phyloP scores from a whole-genome alignment of 257 asterid species.

The Cruciata laevipes region DNA sequence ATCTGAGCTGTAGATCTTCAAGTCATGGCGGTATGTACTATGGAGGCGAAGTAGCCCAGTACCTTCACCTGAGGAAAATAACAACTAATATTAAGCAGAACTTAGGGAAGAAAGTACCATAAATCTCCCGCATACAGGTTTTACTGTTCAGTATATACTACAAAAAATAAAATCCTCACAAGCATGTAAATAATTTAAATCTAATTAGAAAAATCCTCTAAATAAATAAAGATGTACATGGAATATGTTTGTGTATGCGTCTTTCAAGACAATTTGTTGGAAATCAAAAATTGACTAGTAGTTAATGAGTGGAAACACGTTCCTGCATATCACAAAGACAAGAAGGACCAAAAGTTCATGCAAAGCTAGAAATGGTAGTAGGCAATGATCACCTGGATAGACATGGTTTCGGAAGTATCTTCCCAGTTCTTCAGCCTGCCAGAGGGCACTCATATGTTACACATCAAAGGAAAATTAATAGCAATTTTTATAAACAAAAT shows the following conservation, averaged over 20 bases:
- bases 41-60: slow-evolving; percentile 98
- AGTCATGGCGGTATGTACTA: slow-evolving; percentile 94
- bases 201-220: not conserved
- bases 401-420: slow-evolving; percentile 86
- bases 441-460: slow-evolving; percentile 18
- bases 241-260: not conserved
- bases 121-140: not conserved
- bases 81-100: slow-evolving; percentile 3
- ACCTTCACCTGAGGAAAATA: slow-evolving; percentile 72
- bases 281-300: not conserved
- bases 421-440: slow-evolving; percentile 97
- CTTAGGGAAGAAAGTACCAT: not conserved
- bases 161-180: not conserved
- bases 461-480: not conserved
- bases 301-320: not conserved
- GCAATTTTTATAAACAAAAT: not conserved
- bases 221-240: not conserved
- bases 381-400: slow-evolving; percentile 71
- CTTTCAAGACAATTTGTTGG: not conserved
- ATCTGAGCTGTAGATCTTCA: slow-evolving; percentile 93
- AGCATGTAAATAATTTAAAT: not conserved
- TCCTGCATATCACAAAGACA: not conserved
- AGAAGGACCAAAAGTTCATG: not conserved
- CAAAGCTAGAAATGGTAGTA: not conserved
- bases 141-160: not conserved